Evolutionary conservation across 345 rosid genomes (phyloP), one percentile per base, ranked within the genome.

Genomic region (Eucalyptus pauciflora): DNA sequence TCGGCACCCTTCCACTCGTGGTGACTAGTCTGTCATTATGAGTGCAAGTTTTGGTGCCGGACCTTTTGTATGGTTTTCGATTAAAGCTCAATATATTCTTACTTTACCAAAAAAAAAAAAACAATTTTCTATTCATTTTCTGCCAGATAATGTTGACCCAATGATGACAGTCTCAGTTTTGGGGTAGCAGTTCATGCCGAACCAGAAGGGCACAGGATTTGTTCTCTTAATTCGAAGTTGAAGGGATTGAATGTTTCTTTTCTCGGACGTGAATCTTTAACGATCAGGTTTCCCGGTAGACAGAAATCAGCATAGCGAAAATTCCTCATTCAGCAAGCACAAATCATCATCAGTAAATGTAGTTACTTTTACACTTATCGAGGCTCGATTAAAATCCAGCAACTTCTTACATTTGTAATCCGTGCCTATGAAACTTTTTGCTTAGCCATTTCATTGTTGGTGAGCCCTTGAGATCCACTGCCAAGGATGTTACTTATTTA

Each of bases 231-330:
- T 60, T 60, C 14, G 2, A 60, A 60, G 67, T 13, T 11, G n/a
- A 29, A 12, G 67, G 67, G 31, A 60, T 11, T 60, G 13, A 60
- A 60, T 60, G 31, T 27, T 60, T 60, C 67, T 60, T 60, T 60
- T 60, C 67, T 60, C 16, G 7, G 15, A 60, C 3, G 15, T 5
- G 67, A 60, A 60, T 60, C 67, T 1, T 27, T 60, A 86, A 46
- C 89, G 64, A 14, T 91, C 91, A 1, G 93, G 92, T 25, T 93
- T 71, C 76, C 91, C 91, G 88, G 48, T 86, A 5, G 94, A 92
- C 51, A 89, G 88, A 54, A 91, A 85, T 43, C 87, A 91, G 46
- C 86, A 88, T 1, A 87, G 52, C 51, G 67, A 89, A 8, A 90
- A 86, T 69, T 89, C 93, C 6, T 93, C 92, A 3, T 90, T 91